Conservation (phyloP, 164 flowering plant genomes). For the Piper longum region DNA sequence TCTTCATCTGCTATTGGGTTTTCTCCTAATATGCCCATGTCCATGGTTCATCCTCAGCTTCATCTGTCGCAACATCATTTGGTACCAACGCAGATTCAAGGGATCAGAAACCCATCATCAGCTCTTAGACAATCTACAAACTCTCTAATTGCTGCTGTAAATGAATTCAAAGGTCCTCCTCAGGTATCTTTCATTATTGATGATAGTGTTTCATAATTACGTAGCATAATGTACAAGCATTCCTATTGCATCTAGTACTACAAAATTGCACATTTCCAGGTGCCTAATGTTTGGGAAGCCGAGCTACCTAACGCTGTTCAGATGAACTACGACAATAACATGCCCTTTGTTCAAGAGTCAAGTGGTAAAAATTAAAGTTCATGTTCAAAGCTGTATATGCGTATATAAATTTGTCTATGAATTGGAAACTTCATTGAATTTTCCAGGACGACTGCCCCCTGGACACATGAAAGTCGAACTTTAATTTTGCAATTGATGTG, state of each 20-base stretch:
- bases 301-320: conserved; percentile 72
- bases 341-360: conserved; percentile 33
- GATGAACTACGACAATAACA: conserved; percentile 37
- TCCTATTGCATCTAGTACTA: not conserved
- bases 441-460: conserved; percentile 32
- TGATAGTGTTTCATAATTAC: not conserved
- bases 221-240: not conserved
- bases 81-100: conserved; percentile 31
- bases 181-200: conserved; percentile 27
- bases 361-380: conserved; percentile 20
- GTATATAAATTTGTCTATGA: not conserved
- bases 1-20: conserved; percentile 44
- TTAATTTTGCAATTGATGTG: conserved; percentile 9
- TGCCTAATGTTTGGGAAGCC: conserved; percentile 62
- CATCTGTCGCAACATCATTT: conserved; percentile 41
- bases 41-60: conserved; percentile 38
- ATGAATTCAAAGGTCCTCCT: conserved; percentile 31
- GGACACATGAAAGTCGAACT: conserved; percentile 59
- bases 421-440: not conserved
- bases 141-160: conserved; percentile 34
- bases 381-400: not conserved
- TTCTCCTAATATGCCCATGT: conserved; percentile 24
- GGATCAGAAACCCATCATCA: conserved; percentile 36
- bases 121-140: conserved; percentile 33
- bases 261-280: conserved; percentile 16